Evolutionary conservation across 1,284 basidiomycete genomes (phyloP).

Genomic region (Ustilago sp.): DNA sequence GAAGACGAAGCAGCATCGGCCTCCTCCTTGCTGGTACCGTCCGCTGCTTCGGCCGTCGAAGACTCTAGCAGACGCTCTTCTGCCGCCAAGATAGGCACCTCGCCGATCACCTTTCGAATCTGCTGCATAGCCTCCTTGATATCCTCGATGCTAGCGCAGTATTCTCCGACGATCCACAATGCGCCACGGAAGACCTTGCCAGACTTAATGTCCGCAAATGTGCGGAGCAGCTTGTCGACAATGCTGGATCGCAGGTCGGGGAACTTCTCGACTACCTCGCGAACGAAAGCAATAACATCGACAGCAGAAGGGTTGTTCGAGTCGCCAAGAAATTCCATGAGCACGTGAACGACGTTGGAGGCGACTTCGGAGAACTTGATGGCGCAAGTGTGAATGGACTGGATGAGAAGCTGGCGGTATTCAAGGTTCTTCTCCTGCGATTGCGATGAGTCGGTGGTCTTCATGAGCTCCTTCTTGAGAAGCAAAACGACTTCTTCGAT

Average conservation of each 20-base stretch:
- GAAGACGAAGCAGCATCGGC: conserved; percentile 34
- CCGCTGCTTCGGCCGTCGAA: conserved; percentile 47
- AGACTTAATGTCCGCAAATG: conserved; percentile 90
- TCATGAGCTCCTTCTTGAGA: conserved; percentile 97
- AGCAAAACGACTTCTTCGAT: conserved; percentile 98
- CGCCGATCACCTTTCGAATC: conserved; percentile 88
- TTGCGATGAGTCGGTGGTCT: conserved; percentile 78
- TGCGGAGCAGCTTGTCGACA: conserved; percentile 85
- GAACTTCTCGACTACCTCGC: conserved; percentile 98
- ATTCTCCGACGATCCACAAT: conserved; percentile 98
- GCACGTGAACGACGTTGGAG: conserved; percentile 91
- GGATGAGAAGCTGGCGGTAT: conserved; percentile 95
- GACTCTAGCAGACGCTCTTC: conserved; percentile 70
- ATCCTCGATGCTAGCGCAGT: conserved; percentile 70
- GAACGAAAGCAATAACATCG: conserved; percentile 94
- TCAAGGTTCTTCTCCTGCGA: conserved; percentile 75
- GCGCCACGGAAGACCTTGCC: conserved; percentile 97
- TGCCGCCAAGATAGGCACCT: conserved; percentile 90
- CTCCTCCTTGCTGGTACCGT: conserved; percentile 35
- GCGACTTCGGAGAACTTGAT: conserved; percentile 99
- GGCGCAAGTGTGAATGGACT: conserved; percentile 95
- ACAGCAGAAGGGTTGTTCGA: conserved; percentile 93
- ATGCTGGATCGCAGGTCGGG: conserved; percentile 86
- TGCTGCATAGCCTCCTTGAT: conserved; percentile 76
- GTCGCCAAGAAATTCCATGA: conserved; percentile 99